phyloP scores from a whole-genome alignment of 805 yeast genomes.

The Limtongia smithiae region DNA sequence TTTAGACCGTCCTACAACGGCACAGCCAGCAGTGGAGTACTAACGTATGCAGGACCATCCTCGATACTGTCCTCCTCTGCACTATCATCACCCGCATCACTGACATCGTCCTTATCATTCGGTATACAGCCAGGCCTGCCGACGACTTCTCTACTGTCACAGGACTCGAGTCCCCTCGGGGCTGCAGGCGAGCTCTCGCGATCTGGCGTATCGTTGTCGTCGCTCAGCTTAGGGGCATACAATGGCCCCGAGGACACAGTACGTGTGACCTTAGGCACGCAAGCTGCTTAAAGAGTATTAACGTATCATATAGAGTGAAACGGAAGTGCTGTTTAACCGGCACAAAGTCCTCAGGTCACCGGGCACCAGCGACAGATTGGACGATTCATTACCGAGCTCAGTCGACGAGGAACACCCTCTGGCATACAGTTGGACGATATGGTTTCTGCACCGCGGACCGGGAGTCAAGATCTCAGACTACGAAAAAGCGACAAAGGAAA shows the following conservation, averaged over 20 bases:
- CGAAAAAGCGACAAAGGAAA: conserved; percentile 88
- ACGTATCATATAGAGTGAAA: conserved; percentile 2
- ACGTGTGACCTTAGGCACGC: neutral
- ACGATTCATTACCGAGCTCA: neutral
- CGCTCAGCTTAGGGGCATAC: conserved; percentile 3
- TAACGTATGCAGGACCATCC: conserved; percentile 12
- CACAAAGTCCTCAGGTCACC: neutral
- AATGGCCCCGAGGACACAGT: conserved; percentile 10
- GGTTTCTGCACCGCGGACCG: conserved; percentile 91
- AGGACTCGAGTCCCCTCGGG: conserved; percentile 4
- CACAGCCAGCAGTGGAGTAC: too few relatives aligned
- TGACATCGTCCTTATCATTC: conserved; percentile 3
- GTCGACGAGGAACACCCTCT: conserved; percentile 59
- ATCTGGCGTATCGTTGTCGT: conserved; percentile 3
- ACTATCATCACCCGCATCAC: neutral
- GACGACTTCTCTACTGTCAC: conserved; percentile 7
- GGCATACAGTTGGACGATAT: conserved; percentile 87
- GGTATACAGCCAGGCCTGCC: conserved; percentile 1
- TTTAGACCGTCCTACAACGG: too few relatives aligned
- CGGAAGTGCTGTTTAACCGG: conserved; percentile 4
- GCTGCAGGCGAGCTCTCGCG: conserved; percentile 2
- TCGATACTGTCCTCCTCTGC: conserved; percentile 7
- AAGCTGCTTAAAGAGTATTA: neutral
- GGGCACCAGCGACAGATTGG: neutral
- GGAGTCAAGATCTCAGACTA: conserved; percentile 66